Conservation (phyloP, 192 early-diverging fungal genomes). For the Phlyctochytrium arcticum region DNA sequence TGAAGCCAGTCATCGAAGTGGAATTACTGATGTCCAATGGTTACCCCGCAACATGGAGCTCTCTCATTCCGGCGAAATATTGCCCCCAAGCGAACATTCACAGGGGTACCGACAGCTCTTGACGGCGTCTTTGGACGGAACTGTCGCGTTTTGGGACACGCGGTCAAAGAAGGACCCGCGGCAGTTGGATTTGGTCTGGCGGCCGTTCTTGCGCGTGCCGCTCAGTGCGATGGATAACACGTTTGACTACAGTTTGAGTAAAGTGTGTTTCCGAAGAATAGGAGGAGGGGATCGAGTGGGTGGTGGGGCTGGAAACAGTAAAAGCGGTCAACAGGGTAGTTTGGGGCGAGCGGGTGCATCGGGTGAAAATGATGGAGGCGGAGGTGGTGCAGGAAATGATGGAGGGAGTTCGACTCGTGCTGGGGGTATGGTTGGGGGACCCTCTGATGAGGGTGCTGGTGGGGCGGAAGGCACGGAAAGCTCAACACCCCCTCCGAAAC, state of each 20-base stretch:
- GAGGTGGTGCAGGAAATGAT: neutral
- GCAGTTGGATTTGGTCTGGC: constrained; percentile 53
- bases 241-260: constrained; percentile 59
- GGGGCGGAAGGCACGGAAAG: neutral
- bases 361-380: neutral
- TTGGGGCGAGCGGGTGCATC: too few species aligned
- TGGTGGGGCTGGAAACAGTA: too few species aligned
- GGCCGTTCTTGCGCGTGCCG: constrained; percentile 55
- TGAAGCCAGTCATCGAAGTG: constrained; percentile 46
- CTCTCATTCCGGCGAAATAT: constrained; percentile 35
- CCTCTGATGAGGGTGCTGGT: neutral
- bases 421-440: too few species aligned
- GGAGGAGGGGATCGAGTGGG: too few species aligned
- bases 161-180: constrained; percentile 55
- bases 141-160: constrained; percentile 57
- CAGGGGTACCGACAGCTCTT: constrained; percentile 50
- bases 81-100: constrained; percentile 42
- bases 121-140: constrained; percentile 52
- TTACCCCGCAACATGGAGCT: constrained; percentile 51
- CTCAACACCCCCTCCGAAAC: too few species aligned
- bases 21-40: constrained; percentile 54
- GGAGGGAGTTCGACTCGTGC: too few species aligned
- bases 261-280: constrained; percentile 31
- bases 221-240: constrained; percentile 58
- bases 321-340: too few species aligned